Conservation (phyloP, 495 filamentous ascomycete species). For the Xylaria intraflava region DNA sequence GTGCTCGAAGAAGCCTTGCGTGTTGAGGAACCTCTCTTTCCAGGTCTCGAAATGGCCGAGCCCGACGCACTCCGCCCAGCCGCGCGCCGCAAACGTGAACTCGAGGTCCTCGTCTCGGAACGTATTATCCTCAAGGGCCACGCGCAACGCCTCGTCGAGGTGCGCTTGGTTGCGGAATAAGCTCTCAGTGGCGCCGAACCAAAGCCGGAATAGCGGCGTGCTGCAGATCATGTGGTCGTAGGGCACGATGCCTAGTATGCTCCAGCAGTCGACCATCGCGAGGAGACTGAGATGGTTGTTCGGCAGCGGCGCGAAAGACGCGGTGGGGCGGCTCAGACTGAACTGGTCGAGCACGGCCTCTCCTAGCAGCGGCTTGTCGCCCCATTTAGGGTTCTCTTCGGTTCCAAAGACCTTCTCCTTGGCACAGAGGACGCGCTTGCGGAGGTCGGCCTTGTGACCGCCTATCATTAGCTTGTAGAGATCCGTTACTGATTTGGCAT, state of each 20-base stretch:
- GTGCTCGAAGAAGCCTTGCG: slow-evolving; percentile 84
- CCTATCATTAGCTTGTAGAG: slow-evolving; percentile 94
- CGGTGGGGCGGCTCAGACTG: slow-evolving; percentile 52
- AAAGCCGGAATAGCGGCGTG: slow-evolving; percentile 95
- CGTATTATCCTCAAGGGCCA: slow-evolving; percentile 78
- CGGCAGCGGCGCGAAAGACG: slow-evolving; percentile 43
- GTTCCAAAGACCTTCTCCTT: slow-evolving; percentile 71
- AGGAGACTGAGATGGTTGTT: slow-evolving; percentile 92
- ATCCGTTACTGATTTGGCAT: slow-evolving; percentile 86
- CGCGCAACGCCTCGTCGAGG: slow-evolving; percentile 77
- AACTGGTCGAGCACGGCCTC: slow-evolving; percentile 86
- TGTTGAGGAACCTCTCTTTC: slow-evolving; percentile 78
- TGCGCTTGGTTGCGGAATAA: slow-evolving; percentile 80
- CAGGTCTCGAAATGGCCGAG: slow-evolving; percentile 89
- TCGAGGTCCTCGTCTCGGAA: slow-evolving; percentile 91
- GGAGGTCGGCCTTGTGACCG: slow-evolving; percentile 73
- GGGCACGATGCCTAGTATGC: slow-evolving; percentile 80
- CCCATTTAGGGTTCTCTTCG: slow-evolving; percentile 40
- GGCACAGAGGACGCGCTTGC: slow-evolving; percentile 67
- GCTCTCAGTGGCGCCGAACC: slow-evolving; percentile 96
- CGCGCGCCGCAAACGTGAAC: slow-evolving; percentile 92
- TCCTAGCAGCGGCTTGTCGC: slow-evolving; percentile 60
- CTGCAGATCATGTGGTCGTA: slow-evolving; percentile 99
- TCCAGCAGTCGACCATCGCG: slow-evolving; percentile 99
- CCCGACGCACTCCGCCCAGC: slow-evolving; percentile 88